Conservation (phyloP, 306 rosid species). For the Vachellia pachyceras region DNA sequence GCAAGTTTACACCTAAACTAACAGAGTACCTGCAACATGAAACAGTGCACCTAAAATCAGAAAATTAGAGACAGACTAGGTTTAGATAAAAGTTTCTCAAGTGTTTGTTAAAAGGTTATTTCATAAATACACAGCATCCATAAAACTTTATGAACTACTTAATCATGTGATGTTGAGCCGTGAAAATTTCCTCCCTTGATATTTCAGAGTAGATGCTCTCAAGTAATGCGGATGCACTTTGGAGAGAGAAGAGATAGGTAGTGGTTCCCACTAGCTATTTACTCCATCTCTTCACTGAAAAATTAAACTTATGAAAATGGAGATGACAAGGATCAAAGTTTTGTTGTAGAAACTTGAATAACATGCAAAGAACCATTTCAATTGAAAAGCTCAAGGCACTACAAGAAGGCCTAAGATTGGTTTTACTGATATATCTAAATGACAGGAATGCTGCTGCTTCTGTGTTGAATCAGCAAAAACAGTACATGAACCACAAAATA, state of each 20-base stretch:
- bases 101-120: neutral
- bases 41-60: constrained; percentile 7
- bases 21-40: constrained; percentile 59
- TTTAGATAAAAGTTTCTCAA: neutral
- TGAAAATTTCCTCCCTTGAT: neutral
- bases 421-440: neutral
- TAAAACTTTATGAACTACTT: neutral
- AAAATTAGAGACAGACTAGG: neutral
- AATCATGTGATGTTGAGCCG: neutral
- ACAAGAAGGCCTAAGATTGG: neutral
- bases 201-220: neutral
- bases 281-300: neutral
- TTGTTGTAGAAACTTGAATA: neutral
- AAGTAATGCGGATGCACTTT: neutral
- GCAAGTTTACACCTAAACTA: constrained; percentile 81
- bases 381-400: neutral
- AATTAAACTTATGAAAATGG: neutral
- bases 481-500: constrained; percentile 1
- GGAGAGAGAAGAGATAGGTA: neutral
- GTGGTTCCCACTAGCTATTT: neutral
- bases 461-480: constrained; percentile 1
- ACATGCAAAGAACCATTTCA: neutral
- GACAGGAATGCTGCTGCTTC: neutral
- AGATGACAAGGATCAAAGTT: neutral
- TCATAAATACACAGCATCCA: neutral